These are phyloP conservation scores for Rauvolfia tetraphylla DNA, from an alignment of 257 asterid species.

Conservation along the genomic window DNA sequence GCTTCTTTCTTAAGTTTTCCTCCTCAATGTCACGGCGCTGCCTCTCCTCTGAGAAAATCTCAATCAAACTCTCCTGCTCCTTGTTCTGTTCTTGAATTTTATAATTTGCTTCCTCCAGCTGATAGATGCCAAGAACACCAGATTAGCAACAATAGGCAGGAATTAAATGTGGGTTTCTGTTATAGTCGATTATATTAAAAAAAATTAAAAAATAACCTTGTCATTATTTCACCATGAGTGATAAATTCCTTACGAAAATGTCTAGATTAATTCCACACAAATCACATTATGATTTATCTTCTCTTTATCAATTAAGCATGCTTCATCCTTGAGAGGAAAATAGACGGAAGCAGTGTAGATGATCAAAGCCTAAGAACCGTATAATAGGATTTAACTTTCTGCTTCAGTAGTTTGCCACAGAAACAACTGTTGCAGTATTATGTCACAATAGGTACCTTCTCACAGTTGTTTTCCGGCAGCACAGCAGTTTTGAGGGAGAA, in stretches of 20 bases:
- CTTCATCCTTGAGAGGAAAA: neutral
- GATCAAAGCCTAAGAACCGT: neutral
- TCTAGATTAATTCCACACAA: neutral
- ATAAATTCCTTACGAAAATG: neutral
- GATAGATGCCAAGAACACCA: slow-evolving; percentile 20
- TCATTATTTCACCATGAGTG: neutral
- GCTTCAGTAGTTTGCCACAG: neutral
- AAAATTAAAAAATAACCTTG: no score
- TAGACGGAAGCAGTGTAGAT: no score
- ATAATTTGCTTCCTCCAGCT: slow-evolving; percentile 51
- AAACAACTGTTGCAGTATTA: neutral
- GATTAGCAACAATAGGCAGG: neutral
- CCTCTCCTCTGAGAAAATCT: slow-evolving; percentile 86
- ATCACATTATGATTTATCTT: neutral
- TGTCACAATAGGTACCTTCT: neutral
- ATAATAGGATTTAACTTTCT: neutral
- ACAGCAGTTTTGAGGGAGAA: neutral
- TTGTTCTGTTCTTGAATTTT: slow-evolving; percentile 49
- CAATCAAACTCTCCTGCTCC: slow-evolving; percentile 75
- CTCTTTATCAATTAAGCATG: neutral
- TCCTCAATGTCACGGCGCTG: slow-evolving; percentile 72
- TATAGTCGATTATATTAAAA: neutral
- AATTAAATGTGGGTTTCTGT: neutral
- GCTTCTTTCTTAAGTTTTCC: slow-evolving; percentile 58
- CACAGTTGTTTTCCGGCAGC: no score